These are phyloP conservation scores for Malus hybrid DNA, from an alignment of 331 rosid species.

Conservation along the genomic window DNA sequence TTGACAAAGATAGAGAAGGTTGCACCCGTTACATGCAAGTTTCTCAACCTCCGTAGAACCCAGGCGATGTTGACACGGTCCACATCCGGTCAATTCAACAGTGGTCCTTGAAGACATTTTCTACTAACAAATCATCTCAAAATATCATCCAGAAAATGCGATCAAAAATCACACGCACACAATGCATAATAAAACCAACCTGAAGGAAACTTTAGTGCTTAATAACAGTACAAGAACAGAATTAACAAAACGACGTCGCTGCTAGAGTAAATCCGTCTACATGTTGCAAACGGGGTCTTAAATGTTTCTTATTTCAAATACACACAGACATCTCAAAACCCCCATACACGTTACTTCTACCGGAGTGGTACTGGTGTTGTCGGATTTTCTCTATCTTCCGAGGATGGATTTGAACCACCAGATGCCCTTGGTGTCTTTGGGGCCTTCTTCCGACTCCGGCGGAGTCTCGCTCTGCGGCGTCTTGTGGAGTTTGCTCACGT, in stretches of 20 bases:
- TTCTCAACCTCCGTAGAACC: no score
- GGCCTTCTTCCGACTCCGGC: slow-evolving; percentile 57
- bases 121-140: no score
- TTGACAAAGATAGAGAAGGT: no score
- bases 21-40: no score
- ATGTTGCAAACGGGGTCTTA: not conserved
- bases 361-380: not conserved
- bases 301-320: not conserved
- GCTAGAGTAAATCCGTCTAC: no score
- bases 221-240: not conserved
- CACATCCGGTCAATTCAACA: no score
- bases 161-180: no score
- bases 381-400: slow-evolving; percentile 33
- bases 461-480: slow-evolving; percentile 79
- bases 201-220: no score
- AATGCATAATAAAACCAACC: no score
- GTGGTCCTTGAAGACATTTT: no score
- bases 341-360: not conserved
- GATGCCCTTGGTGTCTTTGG: slow-evolving; percentile 72
- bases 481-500: slow-evolving; percentile 75
- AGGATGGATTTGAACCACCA: slow-evolving; percentile 88
- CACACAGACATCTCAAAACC: not conserved
- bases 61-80: no score
- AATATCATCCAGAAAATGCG: no score
- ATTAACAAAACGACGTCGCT: slow-evolving; percentile 1